A percentile compares a stretch with the other conserved stretches of the same genome.
These are phyloP conservation scores for Penicillium waksmanii DNA, from an alignment of 495 filamentous ascomycete species.

Conservation along the genomic window DNA sequence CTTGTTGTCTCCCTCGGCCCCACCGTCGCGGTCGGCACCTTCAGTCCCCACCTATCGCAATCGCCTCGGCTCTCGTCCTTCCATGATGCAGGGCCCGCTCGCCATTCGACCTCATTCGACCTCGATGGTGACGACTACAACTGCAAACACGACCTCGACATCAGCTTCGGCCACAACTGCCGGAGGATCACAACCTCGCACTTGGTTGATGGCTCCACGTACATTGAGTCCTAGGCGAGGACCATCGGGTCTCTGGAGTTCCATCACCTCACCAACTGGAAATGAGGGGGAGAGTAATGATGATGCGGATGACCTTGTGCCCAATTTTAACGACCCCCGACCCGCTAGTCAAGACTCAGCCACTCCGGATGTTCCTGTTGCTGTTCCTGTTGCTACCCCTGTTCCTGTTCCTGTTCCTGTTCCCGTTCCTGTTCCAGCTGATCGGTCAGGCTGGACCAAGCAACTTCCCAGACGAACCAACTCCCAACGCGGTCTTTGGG, in stretches of 20 bases:
- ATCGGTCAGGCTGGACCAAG: conserved; percentile 26
- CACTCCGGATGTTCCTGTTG: conserved; percentile 5
- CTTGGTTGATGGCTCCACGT: conserved; percentile 31
- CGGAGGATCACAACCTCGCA: conserved; percentile 20
- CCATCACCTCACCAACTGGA: conserved; percentile 26
- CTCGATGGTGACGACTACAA: not conserved
- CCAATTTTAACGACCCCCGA: conserved; percentile 40
- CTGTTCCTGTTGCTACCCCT: too few relatives aligned
- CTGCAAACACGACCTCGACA: not conserved
- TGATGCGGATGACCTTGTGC: conserved; percentile 38
- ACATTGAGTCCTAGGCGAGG: conserved; percentile 28
- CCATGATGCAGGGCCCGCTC: conserved; percentile 30
- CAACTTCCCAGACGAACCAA: conserved; percentile 39
- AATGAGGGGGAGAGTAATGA: conserved; percentile 13
- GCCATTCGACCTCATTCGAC: conserved; percentile 25
- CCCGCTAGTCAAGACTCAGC: conserved; percentile 23
- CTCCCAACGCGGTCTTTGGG: conserved; percentile 51
- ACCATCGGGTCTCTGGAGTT: conserved; percentile 41
- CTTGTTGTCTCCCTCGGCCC: conserved; percentile 33
- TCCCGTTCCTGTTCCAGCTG: not conserved
- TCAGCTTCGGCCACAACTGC: not conserved
- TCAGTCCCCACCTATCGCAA: conserved; percentile 36
- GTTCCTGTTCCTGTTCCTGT: too few relatives aligned
- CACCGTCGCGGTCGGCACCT: conserved; percentile 23
- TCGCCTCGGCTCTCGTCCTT: conserved; percentile 32